Evolutionary conservation across 805 yeast genomes (phyloP).

Genomic region (Kodamaea leandrae): DNA sequence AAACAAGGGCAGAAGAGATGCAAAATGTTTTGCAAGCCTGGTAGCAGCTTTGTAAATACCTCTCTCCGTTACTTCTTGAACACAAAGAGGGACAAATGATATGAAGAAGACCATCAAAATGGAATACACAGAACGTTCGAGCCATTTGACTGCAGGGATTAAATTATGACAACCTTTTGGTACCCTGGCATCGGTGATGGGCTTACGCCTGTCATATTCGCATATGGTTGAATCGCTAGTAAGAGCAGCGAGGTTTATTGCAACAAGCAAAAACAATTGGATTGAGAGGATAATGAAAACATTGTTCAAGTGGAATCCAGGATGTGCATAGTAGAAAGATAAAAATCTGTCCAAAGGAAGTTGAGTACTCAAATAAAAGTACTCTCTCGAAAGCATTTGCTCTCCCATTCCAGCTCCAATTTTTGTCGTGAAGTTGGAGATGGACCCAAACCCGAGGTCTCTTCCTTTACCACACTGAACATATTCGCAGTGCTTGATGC

Average conservation of each 20-base stretch:
- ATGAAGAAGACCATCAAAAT: constrained; percentile 72
- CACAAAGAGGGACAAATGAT: constrained; percentile 70
- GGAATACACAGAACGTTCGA: constrained; percentile 68
- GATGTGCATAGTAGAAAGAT: constrained; percentile 81
- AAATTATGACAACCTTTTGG: constrained; percentile 74
- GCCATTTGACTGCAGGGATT: constrained; percentile 71
- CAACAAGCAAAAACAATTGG: constrained; percentile 52
- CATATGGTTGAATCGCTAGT: constrained; percentile 62
- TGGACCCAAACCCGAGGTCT: constrained; percentile 81
- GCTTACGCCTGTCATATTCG: constrained; percentile 53
- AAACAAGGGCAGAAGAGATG: constrained; percentile 72
- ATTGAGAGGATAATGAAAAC: constrained; percentile 67
- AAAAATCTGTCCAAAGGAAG: constrained; percentile 74
- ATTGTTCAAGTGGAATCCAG: constrained; percentile 82
- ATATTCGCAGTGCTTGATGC: constrained; percentile 80
- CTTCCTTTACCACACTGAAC: constrained; percentile 86
- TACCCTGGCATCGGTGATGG: constrained; percentile 57
- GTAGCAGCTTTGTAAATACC: constrained; percentile 69
- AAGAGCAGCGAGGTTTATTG: constrained; percentile 61
- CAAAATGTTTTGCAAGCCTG: constrained; percentile 62
- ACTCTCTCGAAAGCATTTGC: constrained; percentile 79
- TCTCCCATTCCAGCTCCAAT: constrained; percentile 93
- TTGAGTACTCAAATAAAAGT: constrained; percentile 74
- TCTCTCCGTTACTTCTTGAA: constrained; percentile 74
- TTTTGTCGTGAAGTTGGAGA: constrained; percentile 76